Evolutionary conservation across 148 eudicot species (phyloP).

Genomic region (Simmondsia chinensis): DNA sequence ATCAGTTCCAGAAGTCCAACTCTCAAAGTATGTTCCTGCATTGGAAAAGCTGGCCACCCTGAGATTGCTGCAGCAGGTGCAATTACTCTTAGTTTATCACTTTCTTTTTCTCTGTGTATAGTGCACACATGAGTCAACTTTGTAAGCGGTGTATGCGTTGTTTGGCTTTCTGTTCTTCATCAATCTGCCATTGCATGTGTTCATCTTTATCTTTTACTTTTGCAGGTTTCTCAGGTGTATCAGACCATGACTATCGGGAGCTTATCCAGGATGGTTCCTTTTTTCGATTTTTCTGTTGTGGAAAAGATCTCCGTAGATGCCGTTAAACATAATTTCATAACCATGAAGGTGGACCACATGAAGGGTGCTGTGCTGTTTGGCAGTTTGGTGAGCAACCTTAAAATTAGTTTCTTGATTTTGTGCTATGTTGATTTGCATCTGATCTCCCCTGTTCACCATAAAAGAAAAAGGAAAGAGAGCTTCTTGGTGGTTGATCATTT

Average conservation of each 20-base stretch:
- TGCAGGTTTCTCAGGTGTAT: slow-evolving; percentile 84
- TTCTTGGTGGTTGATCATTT: too few species aligned
- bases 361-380: slow-evolving; percentile 64
- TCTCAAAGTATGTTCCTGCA: slow-evolving; percentile 63
- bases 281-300: slow-evolving; percentile 61
- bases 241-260: slow-evolving; percentile 69
- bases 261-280: slow-evolving; percentile 70
- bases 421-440: too few species aligned
- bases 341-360: slow-evolving; percentile 79
- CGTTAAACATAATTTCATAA: slow-evolving; percentile 65
- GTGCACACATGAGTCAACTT: neutral
- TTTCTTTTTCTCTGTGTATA: neutral
- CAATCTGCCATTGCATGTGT: neutral
- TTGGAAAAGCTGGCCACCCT: slow-evolving; percentile 76
- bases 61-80: slow-evolving; percentile 86
- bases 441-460: too few species aligned
- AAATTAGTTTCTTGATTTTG: slow-evolving; percentile 4
- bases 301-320: slow-evolving; percentile 94
- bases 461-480: too few species aligned
- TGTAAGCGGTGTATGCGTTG: neutral
- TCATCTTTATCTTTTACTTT: slow-evolving; percentile 8
- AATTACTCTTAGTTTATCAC: slow-evolving; percentile 2
- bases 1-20: slow-evolving; percentile 77
- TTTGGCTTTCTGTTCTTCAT: neutral
- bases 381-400: slow-evolving; percentile 49